Conservation (phyloP, 805 yeast genomes). For the Yarrowia divulgata region DNA sequence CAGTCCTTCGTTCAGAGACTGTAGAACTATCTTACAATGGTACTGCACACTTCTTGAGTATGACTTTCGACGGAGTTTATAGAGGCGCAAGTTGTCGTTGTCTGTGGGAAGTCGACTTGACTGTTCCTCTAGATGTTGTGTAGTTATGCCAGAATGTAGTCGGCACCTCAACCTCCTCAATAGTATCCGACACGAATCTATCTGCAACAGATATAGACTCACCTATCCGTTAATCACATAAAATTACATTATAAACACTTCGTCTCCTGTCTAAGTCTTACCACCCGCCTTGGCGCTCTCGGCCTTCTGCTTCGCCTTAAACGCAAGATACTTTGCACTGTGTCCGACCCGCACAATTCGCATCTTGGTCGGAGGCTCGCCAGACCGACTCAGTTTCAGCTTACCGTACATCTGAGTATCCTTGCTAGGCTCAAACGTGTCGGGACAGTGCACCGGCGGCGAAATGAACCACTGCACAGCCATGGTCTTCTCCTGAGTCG, state of each 20-base stretch:
- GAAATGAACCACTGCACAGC: slow-evolving; percentile 45
- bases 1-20: too few relatives aligned
- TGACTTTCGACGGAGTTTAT: too few relatives aligned
- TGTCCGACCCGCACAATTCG: slow-evolving; percentile 59
- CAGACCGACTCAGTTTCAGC: slow-evolving; percentile 1
- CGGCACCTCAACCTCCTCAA: too few relatives aligned
- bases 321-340: slow-evolving; percentile 74
- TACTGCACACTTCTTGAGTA: too few relatives aligned
- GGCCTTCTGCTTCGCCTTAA: slow-evolving; percentile 50
- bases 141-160: too few relatives aligned
- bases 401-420: slow-evolving; percentile 35
- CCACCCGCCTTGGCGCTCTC: background rate
- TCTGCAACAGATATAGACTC: too few relatives aligned
- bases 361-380: slow-evolving; percentile 16
- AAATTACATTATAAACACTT: slow-evolving; percentile 5
- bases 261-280: background rate
- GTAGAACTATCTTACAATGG: too few relatives aligned
- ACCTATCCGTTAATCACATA: background rate
- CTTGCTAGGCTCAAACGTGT: slow-evolving; percentile 19
- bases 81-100: too few relatives aligned
- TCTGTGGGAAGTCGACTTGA: too few relatives aligned
- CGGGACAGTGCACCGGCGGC: slow-evolving; percentile 44
- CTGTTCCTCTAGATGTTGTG: too few relatives aligned
- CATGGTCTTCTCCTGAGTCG: slow-evolving; percentile 25
- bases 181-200: too few relatives aligned